Conservation (phyloP, 148 eudicot species). For the Cornus kousa region DNA sequence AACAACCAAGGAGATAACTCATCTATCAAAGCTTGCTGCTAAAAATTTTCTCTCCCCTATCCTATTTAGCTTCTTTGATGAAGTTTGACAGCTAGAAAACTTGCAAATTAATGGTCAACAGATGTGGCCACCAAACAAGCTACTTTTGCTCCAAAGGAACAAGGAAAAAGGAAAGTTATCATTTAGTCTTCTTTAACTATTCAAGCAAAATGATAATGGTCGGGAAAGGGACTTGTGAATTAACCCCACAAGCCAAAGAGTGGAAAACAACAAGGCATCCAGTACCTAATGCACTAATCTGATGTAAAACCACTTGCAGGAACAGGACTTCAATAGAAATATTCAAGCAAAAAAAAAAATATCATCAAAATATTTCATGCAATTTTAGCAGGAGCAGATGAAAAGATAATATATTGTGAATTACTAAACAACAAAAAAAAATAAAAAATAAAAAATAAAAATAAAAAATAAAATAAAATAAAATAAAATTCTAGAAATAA, state of each 20-base stretch:
- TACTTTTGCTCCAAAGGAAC: conserved; percentile 3
- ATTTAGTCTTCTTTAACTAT: background rate
- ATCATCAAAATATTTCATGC: background rate
- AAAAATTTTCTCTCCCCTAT: background rate
- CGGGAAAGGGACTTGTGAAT: conserved; percentile 12
- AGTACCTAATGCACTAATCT: background rate
- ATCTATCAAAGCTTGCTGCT: background rate
- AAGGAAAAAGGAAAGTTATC: background rate
- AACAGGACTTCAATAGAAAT: background rate
- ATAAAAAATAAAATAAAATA: too few species aligned
- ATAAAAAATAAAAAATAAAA: too few species aligned
- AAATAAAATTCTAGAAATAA: background rate
- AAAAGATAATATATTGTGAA: background rate
- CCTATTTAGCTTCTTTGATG: background rate
- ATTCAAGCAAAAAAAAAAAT: background rate
- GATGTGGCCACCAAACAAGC: conserved; percentile 10
- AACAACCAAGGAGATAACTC: background rate
- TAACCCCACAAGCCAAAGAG: conserved; percentile 4
- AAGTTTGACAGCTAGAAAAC: background rate
- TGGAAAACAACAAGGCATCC: conserved; percentile 17
- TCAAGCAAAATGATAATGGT: conserved; percentile 8
- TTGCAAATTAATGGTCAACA: conserved; percentile 9
- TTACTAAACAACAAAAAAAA: background rate
- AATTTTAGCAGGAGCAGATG: background rate
- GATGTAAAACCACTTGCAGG: background rate